Base-by-base conservation (phyloP, 2,329 filamentous ascomycete genomes). In the Verticillium dahliae region DNA sequence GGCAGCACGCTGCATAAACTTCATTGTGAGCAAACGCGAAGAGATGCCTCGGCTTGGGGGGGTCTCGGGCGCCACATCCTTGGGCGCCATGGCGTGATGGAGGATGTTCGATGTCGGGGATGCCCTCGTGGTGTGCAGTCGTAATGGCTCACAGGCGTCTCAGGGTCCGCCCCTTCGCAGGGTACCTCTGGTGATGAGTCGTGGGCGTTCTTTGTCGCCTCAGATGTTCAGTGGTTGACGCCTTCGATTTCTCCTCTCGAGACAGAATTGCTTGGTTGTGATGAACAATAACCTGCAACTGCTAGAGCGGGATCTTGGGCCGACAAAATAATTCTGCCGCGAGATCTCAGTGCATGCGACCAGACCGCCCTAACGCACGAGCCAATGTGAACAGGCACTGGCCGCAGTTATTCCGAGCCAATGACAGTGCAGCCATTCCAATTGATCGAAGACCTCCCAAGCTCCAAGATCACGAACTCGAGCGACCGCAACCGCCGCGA, bases 1-100 rank as follows among this genome's bases (percentile, higher is more conserved):
- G 58, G 87, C 89, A 65, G 90, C 90, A 69, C 93, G 86, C 80
- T 96, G 93, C 93, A 97, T 97, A 73, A 97, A 97, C 80, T 96
- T 96, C 92, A 97, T 97, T 41, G 90, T 93, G 71, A 96, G 82
- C 57, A 97, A 87, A 67, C 92, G 88, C 62, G 90, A 93, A 65
- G 93, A 97, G 87, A 96, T 92, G 56, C 81, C 82, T 75, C 63
- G 63, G 60, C 81, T 63, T 10, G 84, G 84, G 56, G 85, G 80
- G 63, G 80, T 86, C 71, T 80, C 76, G 63, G 81, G 76, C 67
- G 81, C 75, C 74, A 82, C 81, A 57, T 65, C 63, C 18, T 39
- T 58, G 38, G 57, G 45, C 6, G 57, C 35, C 57, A 58, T 58
- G 11, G 57, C 18, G 41, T 38, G 45, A 52, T 52, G 45, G 39